Conservation (phyloP, 441 rosid species). For the Erodium texanum region DNA sequence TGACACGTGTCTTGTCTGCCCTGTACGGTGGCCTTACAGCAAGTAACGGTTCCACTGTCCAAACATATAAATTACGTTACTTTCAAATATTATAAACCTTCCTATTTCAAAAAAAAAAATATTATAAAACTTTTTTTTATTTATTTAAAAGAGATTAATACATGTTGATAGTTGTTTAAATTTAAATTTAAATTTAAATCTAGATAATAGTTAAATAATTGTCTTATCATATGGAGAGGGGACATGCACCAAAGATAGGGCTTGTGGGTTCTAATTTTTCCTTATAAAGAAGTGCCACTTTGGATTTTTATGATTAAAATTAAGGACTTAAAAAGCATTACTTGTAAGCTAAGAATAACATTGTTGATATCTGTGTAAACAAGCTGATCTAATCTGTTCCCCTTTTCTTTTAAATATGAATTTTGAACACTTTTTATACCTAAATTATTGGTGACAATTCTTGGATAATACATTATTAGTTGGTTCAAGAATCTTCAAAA, state of each 20-base stretch:
- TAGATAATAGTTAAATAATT: too few relatives aligned
- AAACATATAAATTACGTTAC: background rate
- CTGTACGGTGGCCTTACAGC: slow-evolving; percentile 8
- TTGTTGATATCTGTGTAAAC: background rate
- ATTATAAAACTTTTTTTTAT: too few relatives aligned
- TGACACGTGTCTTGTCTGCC: slow-evolving; percentile 21
- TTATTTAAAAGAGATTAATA: too few relatives aligned
- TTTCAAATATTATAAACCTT: too few relatives aligned
- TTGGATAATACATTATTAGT: background rate
- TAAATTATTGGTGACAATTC: background rate
- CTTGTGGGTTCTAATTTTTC: too few relatives aligned
- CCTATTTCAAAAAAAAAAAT: too few relatives aligned
- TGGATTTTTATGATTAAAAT: background rate
- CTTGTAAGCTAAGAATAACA: background rate
- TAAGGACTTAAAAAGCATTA: background rate
- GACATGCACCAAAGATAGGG: too few relatives aligned
- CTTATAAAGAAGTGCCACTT: too few relatives aligned
- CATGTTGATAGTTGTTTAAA: too few relatives aligned
- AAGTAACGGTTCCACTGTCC: background rate
- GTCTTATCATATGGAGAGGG: background rate
- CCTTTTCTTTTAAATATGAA: background rate
- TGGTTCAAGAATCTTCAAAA: background rate
- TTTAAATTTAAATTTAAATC: too few relatives aligned
- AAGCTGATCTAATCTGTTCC: background rate
- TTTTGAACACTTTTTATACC: background rate